Evolutionary conservation across 208 protist species (phyloP), one percentile per base, ranked within the genome.

Genomic region (Acanthamoeba lenticulata): DNA sequence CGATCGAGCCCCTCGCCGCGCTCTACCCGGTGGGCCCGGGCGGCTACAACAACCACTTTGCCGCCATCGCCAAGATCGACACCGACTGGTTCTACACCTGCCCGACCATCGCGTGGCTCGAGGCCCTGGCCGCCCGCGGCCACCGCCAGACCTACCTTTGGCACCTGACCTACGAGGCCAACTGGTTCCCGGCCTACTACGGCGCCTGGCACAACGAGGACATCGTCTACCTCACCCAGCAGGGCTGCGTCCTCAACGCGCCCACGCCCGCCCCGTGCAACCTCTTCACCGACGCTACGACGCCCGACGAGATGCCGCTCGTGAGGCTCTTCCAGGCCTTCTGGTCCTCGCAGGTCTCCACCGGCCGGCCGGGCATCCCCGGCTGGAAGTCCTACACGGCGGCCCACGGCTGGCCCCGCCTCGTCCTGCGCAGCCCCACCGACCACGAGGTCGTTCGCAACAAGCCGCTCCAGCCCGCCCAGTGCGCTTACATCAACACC

Each of bases 151-250:
- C 40, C 40, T 45, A 79, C 69, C 69, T 79, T 36, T 79, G 15
- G 27, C 69, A 45, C 69, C 44, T 17, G 36, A 79, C 69, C 69
- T 79, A 79, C 69, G 69, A 47, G 69, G 69, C 69, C 69, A n/a
- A 79, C 40, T 79, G 69, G 69, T 79, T 47, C 69, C 69, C 69
- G 9, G 2, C 32, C 19, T 21, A 47, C 36, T 79, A 79, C 69
- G 69, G 69, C 69, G 40, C 69, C 36, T 27, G 17, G 5, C 69
- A 79, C 69, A 79, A 79, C 40, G 69, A 79, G 69, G 69, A 79
- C 69, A n/a, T 79, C 69, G 69, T 79, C 36, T 79, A 79, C 69
- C 69, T 79, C 36, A 79, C 32, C 69, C 69, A 79, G 69, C 69
- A 79, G 69, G 69, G 69, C 36, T 79, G 69, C 24, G 69, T 79